Base-by-base conservation (phyloP, 2,329 filamentous ascomycete genomes). In the Trichoderma sp. region DNA sequence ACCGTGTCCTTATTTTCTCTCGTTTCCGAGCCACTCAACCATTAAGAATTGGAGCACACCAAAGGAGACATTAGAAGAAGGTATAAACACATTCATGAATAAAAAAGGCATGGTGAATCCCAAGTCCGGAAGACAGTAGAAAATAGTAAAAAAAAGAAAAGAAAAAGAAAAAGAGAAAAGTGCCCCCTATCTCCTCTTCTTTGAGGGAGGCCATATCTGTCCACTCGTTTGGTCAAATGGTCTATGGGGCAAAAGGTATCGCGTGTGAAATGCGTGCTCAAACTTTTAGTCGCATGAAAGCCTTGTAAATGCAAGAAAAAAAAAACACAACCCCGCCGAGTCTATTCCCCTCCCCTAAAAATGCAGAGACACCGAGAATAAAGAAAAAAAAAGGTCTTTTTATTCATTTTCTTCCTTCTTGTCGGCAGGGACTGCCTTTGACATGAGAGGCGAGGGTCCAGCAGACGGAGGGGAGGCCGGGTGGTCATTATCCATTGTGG, bases 401-500 rank as follows among this genome's bases (percentile, higher is more conserved):
- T 74, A 80, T 73, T 82, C 82, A 77, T 81, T 80, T 74, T 81
- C 82, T 79, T 84, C 84, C 78, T 88, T 87, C 73, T 81, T 84
- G 69, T 76, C 81, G 76, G 86, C 86, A 70, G 86, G 84, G 70
- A 83, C 84, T 70, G 83, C 85, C 81, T 91, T 91, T 71, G 88
- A 81, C 75, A 90, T 77, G 68, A 87, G 86, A 57, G 90, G 90
- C 65, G 90, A 92, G 67, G 86, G 88, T 71, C 87, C 83, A 58
- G 87, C 86, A 70, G 89, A 90, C 67, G 90, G 89, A 74, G 91
- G 90, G 73, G 91, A 92, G 74, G 87, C 84, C 70, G 85, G 89
- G 79, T 86, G 84, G 76, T 87, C 86, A 73, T 83, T 84, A 74
- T 86, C 89, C 87, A 84, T 86, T 75, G 82, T 87, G 74, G 85